A percentile compares a stretch with the other conserved stretches of the same genome.
Evolutionary conservation across 2,329 filamentous ascomycete species (phyloP).

Genomic region (Aaosphaeria pasadenensis): DNA sequence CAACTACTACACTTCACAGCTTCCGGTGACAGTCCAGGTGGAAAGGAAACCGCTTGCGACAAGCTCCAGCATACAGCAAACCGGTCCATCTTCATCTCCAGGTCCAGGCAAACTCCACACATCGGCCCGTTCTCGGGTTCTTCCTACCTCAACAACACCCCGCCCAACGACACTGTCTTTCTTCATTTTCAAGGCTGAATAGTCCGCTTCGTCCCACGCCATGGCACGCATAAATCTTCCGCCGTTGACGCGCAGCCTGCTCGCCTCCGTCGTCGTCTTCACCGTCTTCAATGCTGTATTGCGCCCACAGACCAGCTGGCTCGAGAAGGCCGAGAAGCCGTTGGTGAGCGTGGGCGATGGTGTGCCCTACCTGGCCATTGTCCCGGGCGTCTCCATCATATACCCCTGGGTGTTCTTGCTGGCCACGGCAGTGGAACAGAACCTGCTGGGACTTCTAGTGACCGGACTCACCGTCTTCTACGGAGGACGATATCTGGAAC

Average conservation of each 20-base stretch:
- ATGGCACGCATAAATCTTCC: conserved; percentile 91
- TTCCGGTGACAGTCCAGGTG: too few species aligned
- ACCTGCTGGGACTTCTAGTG: conserved; percentile 79
- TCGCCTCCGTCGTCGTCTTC: conserved; percentile 71
- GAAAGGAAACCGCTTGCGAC: too few species aligned
- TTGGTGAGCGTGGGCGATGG: conserved; percentile 55
- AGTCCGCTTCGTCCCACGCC: conserved; percentile 2
- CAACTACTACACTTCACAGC: too few species aligned
- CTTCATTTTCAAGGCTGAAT: too few species aligned
- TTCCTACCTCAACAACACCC: too few species aligned
- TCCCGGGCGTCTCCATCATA: conserved; percentile 77
- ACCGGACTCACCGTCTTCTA: conserved; percentile 80
- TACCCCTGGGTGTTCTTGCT: conserved; percentile 93
- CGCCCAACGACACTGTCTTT: too few species aligned
- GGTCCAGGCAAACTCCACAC: too few species aligned
- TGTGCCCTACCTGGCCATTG: conserved; percentile 82
- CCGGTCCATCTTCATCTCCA: too few species aligned
- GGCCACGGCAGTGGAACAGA: conserved; percentile 86
- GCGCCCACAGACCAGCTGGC: conserved; percentile 47
- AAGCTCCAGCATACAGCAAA: too few species aligned
- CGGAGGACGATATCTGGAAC: conserved; percentile 90
- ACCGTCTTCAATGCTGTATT: conserved; percentile 80
- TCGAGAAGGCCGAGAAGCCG: conserved; percentile 45
- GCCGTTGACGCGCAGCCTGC: conserved; percentile 79
- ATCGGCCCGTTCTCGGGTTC: too few species aligned